phyloP scores from a whole-genome alignment of 148 eudicot species.

The Vaccinium myrtillus region DNA sequence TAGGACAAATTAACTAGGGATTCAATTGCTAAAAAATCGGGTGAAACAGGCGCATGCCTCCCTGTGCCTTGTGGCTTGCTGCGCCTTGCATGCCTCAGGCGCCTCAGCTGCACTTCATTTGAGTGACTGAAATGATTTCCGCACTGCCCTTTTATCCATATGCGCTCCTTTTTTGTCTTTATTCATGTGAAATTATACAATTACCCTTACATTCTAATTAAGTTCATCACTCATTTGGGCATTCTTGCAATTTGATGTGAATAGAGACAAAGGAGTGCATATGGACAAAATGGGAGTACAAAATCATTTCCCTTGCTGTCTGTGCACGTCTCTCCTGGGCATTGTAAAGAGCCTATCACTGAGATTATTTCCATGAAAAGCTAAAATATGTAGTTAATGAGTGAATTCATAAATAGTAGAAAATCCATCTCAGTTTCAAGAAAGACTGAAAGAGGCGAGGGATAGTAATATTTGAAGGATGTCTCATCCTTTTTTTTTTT shows the following conservation, averaged over 20 bases:
- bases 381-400: background rate
- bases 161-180: no score
- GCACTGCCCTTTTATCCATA: no score
- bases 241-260: no score
- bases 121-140: background rate
- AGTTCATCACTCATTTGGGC: no score
- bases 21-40: background rate
- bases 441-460: background rate
- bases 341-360: background rate
- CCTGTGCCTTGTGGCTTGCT: background rate
- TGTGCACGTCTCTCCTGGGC: background rate
- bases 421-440: background rate
- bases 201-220: no score
- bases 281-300: no score
- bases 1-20: background rate
- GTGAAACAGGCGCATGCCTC: background rate
- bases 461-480: background rate
- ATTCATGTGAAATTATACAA: no score
- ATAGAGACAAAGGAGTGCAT: no score
- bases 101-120: background rate
- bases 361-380: background rate
- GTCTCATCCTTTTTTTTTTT: background rate
- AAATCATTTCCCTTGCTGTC: background rate
- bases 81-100: background rate
- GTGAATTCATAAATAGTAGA: background rate